phyloP scores from a whole-genome alignment of 2,329 filamentous ascomycete species.

The Ophiosphaerella herpotricha region DNA sequence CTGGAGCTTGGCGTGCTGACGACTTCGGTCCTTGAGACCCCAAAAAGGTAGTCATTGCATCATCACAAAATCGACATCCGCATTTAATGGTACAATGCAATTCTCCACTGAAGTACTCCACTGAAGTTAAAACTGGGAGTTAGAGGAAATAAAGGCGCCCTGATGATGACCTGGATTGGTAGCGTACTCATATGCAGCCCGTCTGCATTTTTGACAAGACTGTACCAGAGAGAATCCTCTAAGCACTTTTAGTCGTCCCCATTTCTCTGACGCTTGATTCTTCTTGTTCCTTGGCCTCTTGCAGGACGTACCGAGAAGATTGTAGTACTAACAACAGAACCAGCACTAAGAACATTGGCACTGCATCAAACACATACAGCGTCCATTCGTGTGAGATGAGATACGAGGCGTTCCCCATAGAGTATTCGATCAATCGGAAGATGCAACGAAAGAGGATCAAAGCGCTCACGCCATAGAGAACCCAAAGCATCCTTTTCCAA shows the following conservation, averaged over 20 bases:
- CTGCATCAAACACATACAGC: constrained; percentile 55
- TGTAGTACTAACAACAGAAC: constrained; percentile 40
- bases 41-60: constrained; percentile 6
- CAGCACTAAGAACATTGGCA: constrained; percentile 52
- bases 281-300: constrained; percentile 5
- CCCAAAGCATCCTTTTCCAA: constrained; percentile 38
- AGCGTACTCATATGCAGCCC: no score
- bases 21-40: neutral
- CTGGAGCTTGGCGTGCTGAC: constrained; percentile 5
- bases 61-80: constrained; percentile 1
- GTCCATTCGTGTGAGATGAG: constrained; percentile 53
- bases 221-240: neutral
- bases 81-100: no score
- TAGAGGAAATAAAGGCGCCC: no score
- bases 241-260: constrained; percentile 1
- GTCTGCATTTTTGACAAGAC: no score
- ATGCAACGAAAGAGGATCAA: constrained; percentile 57
- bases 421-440: constrained; percentile 58
- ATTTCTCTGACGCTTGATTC: constrained; percentile 9
- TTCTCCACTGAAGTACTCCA: no score
- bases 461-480: constrained; percentile 53
- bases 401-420: constrained; percentile 52
- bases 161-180: no score
- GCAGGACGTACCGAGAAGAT: constrained; percentile 24
- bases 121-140: no score